Conservation (phyloP, 441 rosid genomes). For the Geranium incanum region DNA sequence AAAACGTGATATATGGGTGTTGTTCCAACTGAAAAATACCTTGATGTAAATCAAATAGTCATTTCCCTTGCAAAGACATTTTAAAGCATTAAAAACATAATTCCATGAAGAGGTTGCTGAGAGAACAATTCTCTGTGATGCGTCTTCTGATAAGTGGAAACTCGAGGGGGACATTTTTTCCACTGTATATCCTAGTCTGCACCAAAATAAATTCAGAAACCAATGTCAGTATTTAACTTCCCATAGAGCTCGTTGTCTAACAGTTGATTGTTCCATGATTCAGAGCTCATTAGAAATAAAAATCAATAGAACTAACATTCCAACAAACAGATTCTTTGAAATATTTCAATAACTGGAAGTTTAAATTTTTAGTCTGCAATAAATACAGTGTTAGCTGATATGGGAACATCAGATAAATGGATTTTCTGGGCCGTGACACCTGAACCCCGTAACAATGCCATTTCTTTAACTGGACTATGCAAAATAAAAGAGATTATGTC, state of each 20-base stretch:
- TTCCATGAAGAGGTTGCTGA: conserved; percentile 67
- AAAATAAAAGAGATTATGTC: background rate
- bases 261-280: background rate
- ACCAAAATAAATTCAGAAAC: conserved; percentile 23
- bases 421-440: conserved; percentile 1
- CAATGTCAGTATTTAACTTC: background rate
- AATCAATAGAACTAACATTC: background rate
- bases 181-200: conserved; percentile 67
- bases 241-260: background rate
- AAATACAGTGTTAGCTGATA: background rate
- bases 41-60: conserved; percentile 68
- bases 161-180: conserved; percentile 66
- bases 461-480: background rate
- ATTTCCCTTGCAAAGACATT: conserved; percentile 65
- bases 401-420: background rate
- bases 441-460: background rate
- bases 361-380: background rate
- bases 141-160: conserved; percentile 57
- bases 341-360: background rate
- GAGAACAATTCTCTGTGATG: conserved; percentile 36
- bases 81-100: conserved; percentile 37
- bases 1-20: background rate
- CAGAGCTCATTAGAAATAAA: background rate
- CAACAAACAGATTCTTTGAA: background rate
- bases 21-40: conserved; percentile 36